Evolutionary conservation across 2,329 filamentous ascomycete genomes (phyloP), one percentile per base, ranked within the genome.

Genomic region (Botrytis byssoidea): DNA sequence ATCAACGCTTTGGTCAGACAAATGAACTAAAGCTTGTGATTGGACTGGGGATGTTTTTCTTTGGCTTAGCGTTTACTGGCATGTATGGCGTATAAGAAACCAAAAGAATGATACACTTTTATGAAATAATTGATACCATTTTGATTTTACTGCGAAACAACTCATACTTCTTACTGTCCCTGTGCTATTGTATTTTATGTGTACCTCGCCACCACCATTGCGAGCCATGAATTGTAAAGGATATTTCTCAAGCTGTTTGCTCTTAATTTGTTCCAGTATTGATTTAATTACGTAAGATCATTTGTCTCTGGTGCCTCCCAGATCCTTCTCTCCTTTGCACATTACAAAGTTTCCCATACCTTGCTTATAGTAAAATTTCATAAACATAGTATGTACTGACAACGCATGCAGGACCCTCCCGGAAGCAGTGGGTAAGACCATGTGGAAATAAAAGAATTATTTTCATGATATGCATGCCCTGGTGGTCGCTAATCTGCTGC

Each of bases 21-120:
- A 68, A 75, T 75, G 72, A 75, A 74, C 74, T 75, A 75, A 73
- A 37, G 32, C 16, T 18, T 18, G 25, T 55, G 71, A 46, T 72
- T 71, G 73, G 75, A 48, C 63, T 48, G 59, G 68, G 64, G 73
- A 61, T 75, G 32, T 72, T 74, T 57, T 77, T 72, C 76, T 77
- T 74, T 37, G 71, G 75, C 74, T 65, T 74, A 59, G 40, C 60
- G 70, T 66, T 74, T 55, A 74, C 74, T 74, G 74, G 77, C 72
- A 76, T 72, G 74, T 75, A 75, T 75, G 77, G 77, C 77, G 75
- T 76, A 75, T 67, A 77, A 77, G 74, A 75, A 76, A 72, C 68
- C 76, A 74, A 78, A 74, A 57, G 70, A 75, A 77, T 73, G 40
- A 73, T 61, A 73, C 42, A 70, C 64, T 67, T 66, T 25, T 57